Base-by-base conservation (phyloP, 306 rosid species). In the Mucuna pruriens region DNA sequence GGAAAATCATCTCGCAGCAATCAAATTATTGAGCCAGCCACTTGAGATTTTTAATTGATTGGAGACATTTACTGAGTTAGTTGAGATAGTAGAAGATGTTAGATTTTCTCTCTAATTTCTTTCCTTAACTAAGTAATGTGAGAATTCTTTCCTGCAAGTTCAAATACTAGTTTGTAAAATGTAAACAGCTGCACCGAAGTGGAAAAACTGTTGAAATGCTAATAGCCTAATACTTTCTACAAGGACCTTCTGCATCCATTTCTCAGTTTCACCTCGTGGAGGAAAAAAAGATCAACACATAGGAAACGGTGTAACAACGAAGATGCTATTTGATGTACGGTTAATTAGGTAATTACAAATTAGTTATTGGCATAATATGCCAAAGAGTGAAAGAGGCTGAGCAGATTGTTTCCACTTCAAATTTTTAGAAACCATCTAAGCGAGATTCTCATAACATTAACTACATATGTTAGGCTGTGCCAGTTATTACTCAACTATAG, bases 391-490 rank as follows among this genome's bases (percentile, higher is more conserved):
- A 84, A 71, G 33, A 45, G 48, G 57, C 5, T 34, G n/a, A n/a
- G 33, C 33, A 42, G 9, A 46, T 25, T 67, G 76, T 74, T 79
- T 63, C 34, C 29, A 64, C 17, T 4, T 25, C 0, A 19, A 58
- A 12, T 20, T 29, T 71, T 49, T 71, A 38, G 80, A 76, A 45
- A 81, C 52, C 52, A 81, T 80, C 83, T 63, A 71, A 62, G 71
- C 63, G 16, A 54, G 68, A 55, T 26, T 26, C 62, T 40, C 70
- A 11, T 55, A 12, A 51, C 66, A 49, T 25, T 64, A 67, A 68
- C 29, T 23, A 29, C 31, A 55, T 46, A 44, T 71, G n/a, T 20
- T 9, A 31, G 49, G 69, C 4, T 31, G 29, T 57, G 66, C n/a
- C 49, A 44, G 22, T 36, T 66, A 42, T 7, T 44, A 42, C 39